Conservation (phyloP, 495 filamentous ascomycete species). For the Aspergillus campestris region DNA sequence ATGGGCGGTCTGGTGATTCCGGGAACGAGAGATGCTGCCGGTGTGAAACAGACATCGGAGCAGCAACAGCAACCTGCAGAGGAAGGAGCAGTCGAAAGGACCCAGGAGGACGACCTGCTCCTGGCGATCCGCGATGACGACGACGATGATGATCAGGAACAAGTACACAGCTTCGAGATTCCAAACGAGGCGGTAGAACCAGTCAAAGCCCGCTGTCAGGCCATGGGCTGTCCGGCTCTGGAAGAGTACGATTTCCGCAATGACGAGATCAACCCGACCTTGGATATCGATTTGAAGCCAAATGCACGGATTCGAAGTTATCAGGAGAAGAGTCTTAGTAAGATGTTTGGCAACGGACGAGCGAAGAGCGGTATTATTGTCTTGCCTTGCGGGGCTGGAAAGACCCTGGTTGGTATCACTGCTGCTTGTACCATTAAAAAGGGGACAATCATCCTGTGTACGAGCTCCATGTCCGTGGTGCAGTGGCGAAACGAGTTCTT, state of each 20-base stretch:
- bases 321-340: constrained; percentile 93
- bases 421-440: constrained; percentile 97
- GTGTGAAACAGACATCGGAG: constrained; percentile 56
- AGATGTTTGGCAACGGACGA: constrained; percentile 98
- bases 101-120: constrained; percentile 51
- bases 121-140: constrained; percentile 64
- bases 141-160: constrained; percentile 83
- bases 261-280: constrained; percentile 76
- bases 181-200: constrained; percentile 64
- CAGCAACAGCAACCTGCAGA: constrained; percentile 35
- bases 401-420: constrained; percentile 94
- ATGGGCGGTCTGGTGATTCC: constrained; percentile 90
- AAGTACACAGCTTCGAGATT: constrained; percentile 94
- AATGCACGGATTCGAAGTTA: constrained; percentile 81
- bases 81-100: constrained; percentile 14
- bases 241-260: constrained; percentile 99
- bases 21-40: constrained; percentile 87
- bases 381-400: constrained; percentile 91
- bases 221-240: constrained; percentile 76
- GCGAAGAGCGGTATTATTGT: constrained; percentile 98
- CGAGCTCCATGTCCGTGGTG: constrained; percentile 93
- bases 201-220: constrained; percentile 83
- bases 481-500: constrained; percentile 96
- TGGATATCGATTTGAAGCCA: constrained; percentile 86
- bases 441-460: constrained; percentile 88